phyloP scores from a whole-genome alignment of 345 rosid genomes.

The Sonneratia caseolaris region DNA sequence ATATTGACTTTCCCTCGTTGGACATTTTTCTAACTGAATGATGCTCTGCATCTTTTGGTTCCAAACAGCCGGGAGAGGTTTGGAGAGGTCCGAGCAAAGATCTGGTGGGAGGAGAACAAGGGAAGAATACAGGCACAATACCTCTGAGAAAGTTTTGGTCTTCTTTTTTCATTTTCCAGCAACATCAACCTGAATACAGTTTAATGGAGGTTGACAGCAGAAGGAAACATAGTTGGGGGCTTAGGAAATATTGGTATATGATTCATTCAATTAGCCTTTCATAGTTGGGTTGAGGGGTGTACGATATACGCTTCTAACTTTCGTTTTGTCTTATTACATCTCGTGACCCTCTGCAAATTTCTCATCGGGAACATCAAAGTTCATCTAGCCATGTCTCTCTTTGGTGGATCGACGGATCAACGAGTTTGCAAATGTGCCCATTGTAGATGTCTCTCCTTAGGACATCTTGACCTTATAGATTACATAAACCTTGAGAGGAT shows the following conservation, averaged over 20 bases:
- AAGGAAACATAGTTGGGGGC: neutral
- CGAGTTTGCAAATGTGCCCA: neutral
- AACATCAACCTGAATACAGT: too few species aligned
- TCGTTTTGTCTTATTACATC: neutral
- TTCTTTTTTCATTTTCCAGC: neutral
- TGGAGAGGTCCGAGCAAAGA: slow-evolving; percentile 84
- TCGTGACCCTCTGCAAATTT: neutral
- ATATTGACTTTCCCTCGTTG: neutral
- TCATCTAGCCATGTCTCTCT: neutral
- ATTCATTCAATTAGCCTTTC: slow-evolving; percentile 2
- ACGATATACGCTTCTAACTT: neutral
- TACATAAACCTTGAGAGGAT: too few species aligned
- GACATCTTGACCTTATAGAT: too few species aligned
- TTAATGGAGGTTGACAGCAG: neutral
- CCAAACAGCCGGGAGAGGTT: slow-evolving; percentile 73
- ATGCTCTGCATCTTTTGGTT: neutral
- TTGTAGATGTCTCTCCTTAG: neutral
- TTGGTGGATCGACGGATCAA: neutral
- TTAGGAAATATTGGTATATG: neutral
- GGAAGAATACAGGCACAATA: slow-evolving; percentile 94
- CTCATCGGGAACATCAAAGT: neutral
- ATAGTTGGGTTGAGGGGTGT: neutral
- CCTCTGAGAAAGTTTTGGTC: slow-evolving; percentile 29
- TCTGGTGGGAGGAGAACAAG: slow-evolving; percentile 97
- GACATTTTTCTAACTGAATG: neutral